Base-by-base conservation (phyloP, 306 rosid species). In the Casuarina glauca region DNA sequence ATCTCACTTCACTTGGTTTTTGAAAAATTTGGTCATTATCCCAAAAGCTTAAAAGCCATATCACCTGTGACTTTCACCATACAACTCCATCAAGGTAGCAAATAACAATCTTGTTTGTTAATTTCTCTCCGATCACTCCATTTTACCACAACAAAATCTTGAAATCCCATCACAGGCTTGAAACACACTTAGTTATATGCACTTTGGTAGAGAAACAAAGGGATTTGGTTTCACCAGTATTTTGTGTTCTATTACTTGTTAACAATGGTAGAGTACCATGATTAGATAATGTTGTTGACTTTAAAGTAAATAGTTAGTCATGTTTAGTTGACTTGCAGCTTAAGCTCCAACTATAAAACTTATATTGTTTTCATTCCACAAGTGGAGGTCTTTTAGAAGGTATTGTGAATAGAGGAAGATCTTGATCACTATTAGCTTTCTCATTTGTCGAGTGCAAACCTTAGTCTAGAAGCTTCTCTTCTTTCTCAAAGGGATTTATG, bases 321-420 rank as follows among this genome's bases (percentile, higher is more conserved):
- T 26, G 32, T 26, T 26, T 26, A 26, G 32, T 26, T 26, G 1
- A 26, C 32, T 26, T 15, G 32, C 11, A 26, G 4, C 35, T 58
- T 58, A 58, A 58, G 38, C 35, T 58, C 39, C 39, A 58, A 32
- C 36, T 10, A 8, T 26, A 26, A 32, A 15, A 6, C 35, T 58
- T 58, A 0, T 26, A 58, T 58, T 58, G 64, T 19, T 58, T 8
- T 58, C 64, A 26, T 26, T 58, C 38, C 4, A 10, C 5, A 32
- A 62, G 52, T 69, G 73, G 54, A 43, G 45, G 54, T 69, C 38
- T 69, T 20, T 69, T 17, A 9, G 12, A 67, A 67, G 41, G 41
- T 67, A 39, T 26, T 26, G 32, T 26, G 32, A 26, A 26, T 1
- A 26, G 1, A 26, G 32, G 32, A 26, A 26, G 32, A 26, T 1